phyloP scores from a whole-genome alignment of 2,329 filamentous ascomycete species.

The Cadophora gregata region DNA sequence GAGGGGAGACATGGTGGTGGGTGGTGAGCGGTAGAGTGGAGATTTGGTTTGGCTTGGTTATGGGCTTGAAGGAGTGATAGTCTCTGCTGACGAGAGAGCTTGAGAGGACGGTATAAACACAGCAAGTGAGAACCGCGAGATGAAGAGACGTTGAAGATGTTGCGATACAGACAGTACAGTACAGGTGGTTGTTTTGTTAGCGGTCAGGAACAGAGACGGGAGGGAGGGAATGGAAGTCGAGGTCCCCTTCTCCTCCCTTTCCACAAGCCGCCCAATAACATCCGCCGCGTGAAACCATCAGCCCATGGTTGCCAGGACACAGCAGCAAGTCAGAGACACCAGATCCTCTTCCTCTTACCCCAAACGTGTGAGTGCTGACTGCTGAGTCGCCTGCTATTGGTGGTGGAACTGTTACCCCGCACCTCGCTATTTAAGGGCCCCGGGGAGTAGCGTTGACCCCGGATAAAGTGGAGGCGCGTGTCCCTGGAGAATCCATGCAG shows the following conservation, averaged over 20 bases:
- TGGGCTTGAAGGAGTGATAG: not conserved
- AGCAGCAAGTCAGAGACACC: not conserved
- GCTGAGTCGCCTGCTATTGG: not conserved
- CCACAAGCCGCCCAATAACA: not conserved
- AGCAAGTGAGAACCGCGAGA: no score
- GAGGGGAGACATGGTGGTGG: slow-evolving; percentile 24
- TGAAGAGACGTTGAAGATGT: not conserved
- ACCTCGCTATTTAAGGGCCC: not conserved
- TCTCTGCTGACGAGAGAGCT: not conserved
- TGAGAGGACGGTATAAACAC: no score
- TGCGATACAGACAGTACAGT: not conserved
- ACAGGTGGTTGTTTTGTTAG: not conserved
- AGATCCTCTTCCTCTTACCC: slow-evolving; percentile 1
- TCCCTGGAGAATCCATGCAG: not conserved
- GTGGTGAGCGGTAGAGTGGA: slow-evolving; percentile 11
- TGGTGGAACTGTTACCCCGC: slow-evolving; percentile 2
- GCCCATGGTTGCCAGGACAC: slow-evolving; percentile 6
- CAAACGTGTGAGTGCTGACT: slow-evolving; percentile 9
- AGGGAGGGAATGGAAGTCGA: not conserved
- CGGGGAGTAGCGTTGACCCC: slow-evolving; percentile 6
- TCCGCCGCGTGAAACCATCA: not conserved
- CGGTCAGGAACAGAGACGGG: slow-evolving; percentile 6
- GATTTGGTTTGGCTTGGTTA: slow-evolving; percentile 6
- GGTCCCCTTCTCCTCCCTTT: not conserved
- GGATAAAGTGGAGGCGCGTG: slow-evolving; percentile 1